These are phyloP conservation scores for Cladosporium halotolerans DNA, from an alignment of 2,329 filamentous ascomycete species.

Conservation along the genomic window DNA sequence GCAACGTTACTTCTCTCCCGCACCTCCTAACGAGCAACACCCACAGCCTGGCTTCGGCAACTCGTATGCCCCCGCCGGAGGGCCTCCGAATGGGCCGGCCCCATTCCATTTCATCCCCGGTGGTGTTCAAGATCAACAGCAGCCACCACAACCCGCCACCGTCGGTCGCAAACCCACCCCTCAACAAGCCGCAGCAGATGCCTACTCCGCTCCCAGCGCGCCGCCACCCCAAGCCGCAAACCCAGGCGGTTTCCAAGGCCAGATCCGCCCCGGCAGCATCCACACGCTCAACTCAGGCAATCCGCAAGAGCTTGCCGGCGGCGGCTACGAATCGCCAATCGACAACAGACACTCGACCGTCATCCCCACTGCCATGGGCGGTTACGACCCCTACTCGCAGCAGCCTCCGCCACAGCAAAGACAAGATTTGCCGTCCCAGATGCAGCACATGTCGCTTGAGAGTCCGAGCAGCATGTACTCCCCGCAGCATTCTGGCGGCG, in stretches of 20 bases:
- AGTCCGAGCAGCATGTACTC: conserved; percentile 23
- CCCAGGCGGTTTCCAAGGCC: conserved; percentile 27
- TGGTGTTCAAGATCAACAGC: conserved; percentile 23
- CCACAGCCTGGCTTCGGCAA: conserved; percentile 14
- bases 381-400: conserved; percentile 19
- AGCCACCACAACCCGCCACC: conserved; percentile 15
- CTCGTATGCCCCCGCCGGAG: neutral
- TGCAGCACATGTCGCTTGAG: conserved; percentile 25
- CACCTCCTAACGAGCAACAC: conserved; percentile 24
- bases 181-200: conserved; percentile 12
- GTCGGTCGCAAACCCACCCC: conserved; percentile 26
- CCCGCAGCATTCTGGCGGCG: neutral
- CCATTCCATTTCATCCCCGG: conserved; percentile 34
- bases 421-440: conserved; percentile 20
- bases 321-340: conserved; percentile 42
- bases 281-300: conserved; percentile 33
- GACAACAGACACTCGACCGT: conserved; percentile 36
- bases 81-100: conserved; percentile 21
- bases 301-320: conserved; percentile 44
- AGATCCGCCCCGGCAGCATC: conserved; percentile 34
- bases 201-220: conserved; percentile 14
- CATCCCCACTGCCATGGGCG: neutral
- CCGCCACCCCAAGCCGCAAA: conserved; percentile 27
- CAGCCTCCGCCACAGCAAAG: conserved; percentile 14
- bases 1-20: conserved; percentile 34